Evolutionary conservation across 371 early-diverging fungal species (phyloP).

Genomic region (Mortierella sp.): DNA sequence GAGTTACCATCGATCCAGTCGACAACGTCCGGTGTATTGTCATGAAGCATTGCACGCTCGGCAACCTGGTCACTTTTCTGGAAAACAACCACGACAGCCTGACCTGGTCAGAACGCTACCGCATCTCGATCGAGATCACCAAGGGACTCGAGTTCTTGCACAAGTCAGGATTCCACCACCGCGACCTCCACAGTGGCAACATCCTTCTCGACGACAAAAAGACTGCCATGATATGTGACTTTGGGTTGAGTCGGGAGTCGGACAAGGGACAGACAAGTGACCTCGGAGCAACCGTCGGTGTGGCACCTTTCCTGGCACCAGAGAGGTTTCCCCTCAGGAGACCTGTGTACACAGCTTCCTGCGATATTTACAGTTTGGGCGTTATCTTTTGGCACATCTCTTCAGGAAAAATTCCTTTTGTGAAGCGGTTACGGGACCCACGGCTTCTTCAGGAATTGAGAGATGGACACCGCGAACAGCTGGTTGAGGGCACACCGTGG

Average conservation of each 20-base stretch:
- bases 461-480: constrained; percentile 45
- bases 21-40: constrained; percentile 53
- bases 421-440: constrained; percentile 36
- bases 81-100: constrained; percentile 38
- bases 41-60: constrained; percentile 54
- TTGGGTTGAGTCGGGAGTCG: constrained; percentile 49
- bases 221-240: constrained; percentile 56
- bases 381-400: constrained; percentile 60
- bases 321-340: constrained; percentile 44
- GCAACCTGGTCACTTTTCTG: constrained; percentile 43
- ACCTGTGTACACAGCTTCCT: constrained; percentile 47
- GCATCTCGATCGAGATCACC: constrained; percentile 50
- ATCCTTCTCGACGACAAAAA: constrained; percentile 52
- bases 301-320: constrained; percentile 54
- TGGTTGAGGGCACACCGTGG: constrained; percentile 43
- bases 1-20: constrained; percentile 43
- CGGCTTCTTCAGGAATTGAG: constrained; percentile 36
- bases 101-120: constrained; percentile 54
- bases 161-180: constrained; percentile 58
- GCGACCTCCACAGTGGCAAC: constrained; percentile 56
- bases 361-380: constrained; percentile 57
- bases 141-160: constrained; percentile 58
- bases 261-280: constrained; percentile 35
- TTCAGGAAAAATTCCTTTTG: constrained; percentile 52
- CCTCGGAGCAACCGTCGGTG: constrained; percentile 46